Evolutionary conservation across 192 early-diverging fungal species (phyloP), one percentile per base, ranked within the genome.

Genomic region (Lobosporangium transversale): DNA sequence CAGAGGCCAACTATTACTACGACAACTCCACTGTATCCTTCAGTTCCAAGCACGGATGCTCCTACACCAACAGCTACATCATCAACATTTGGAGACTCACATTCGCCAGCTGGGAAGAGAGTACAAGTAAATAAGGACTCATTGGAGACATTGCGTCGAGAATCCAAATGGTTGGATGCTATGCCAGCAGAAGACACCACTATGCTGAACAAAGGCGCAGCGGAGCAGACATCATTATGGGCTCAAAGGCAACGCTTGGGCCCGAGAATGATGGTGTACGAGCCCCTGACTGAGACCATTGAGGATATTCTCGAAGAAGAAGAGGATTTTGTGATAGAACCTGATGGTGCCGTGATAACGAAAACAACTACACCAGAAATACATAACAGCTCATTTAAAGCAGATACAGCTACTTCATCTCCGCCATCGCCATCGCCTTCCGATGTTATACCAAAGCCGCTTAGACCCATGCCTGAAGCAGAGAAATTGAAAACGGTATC

Each of bases 191-290:
- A 76, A 36, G 73, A 76, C 36, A 52, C 53, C 2, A 76, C 73
- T 2, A 65, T 50, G 8, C 53, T 76, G 64, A 76, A 76, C 48
- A 47, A 18, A 6, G 55, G 52, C 0, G 21, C 29, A 8, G 29
- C 71, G 17, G 62, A 56, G 3, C 10, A 45, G 14, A 53, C 52
- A 14, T 6, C 18, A 3, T 20, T 43, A 5, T 76, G 73, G 73
- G 26, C 44, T 5, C 64, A 56, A 26, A 54, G 18, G 29, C 53
- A 67, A 40, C 33, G 73, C 18, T 23, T 76, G 10, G 73, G 73
- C 2, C 73, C 73, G 27, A 61, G 50, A n/a, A 76, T 76, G 30
- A 62, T 67, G 58, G 65, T 76, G n/a, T 76, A 76, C 26, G 65
- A 67, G 35, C 15, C 64, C 2, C n/a, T 71, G 48, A 30, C 4